Evolutionary conservation across 2,329 filamentous ascomycete genomes (phyloP).

Genomic region (Sphaerostilbella broomeana): DNA sequence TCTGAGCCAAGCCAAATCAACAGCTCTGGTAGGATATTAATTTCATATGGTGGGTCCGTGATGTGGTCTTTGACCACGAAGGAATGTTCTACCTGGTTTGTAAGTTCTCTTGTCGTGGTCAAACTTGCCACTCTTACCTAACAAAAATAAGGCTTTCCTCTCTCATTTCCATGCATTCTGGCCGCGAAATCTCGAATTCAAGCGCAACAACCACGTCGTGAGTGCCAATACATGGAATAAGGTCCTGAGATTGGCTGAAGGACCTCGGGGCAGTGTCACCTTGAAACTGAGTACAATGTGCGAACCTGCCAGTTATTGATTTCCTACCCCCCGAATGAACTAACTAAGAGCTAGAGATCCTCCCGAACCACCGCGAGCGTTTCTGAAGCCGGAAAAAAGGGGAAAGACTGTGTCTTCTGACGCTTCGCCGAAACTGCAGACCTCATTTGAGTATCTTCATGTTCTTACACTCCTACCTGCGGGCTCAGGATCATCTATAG

Average conservation of each 20-base stretch:
- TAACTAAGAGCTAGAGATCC: constrained; percentile 1
- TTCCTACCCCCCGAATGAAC: background rate
- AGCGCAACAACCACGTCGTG: constrained; percentile 24
- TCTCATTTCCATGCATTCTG: constrained; percentile 38
- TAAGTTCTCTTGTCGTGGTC: constrained; percentile 23
- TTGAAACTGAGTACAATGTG: constrained; percentile 18
- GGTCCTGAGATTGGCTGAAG: constrained; percentile 23
- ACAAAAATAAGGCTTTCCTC: constrained; percentile 28
- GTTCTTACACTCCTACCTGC: constrained; percentile 18
- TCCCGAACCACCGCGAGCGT: background rate
- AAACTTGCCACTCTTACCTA: too few species aligned
- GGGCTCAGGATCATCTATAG: constrained; percentile 4
- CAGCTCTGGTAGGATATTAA: constrained; percentile 24
- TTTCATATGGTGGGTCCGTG: constrained; percentile 29
- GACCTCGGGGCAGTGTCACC: constrained; percentile 16
- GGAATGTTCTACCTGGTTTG: constrained; percentile 41
- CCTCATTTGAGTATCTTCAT: constrained; percentile 17
- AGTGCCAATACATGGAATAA: constrained; percentile 24
- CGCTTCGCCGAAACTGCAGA: too few species aligned
- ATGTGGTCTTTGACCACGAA: constrained; percentile 33
- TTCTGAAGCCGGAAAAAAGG: constrained; percentile 3
- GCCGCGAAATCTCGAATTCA: constrained; percentile 33
- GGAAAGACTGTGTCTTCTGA: background rate
- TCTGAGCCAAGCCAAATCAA: constrained; percentile 23
- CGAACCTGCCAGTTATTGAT: background rate